These are phyloP conservation scores for Scenedesmus sp. DNA, from an alignment of 163 green algal genomes.

Conservation along the genomic window DNA sequence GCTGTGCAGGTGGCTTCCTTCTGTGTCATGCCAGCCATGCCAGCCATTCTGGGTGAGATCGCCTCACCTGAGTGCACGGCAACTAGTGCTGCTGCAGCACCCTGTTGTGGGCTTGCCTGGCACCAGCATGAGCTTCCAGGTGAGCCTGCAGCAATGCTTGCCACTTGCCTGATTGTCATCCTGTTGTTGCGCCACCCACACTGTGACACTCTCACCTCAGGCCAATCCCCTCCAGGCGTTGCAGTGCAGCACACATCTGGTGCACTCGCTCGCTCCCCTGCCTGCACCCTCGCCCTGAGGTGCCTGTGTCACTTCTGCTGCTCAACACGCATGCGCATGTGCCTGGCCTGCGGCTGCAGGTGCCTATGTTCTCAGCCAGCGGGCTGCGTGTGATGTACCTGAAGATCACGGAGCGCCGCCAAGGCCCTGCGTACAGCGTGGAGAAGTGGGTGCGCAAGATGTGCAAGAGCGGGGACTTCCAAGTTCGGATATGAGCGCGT, in stretches of 20 bases:
- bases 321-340: too few species aligned
- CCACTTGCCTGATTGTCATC: neutral
- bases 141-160: neutral
- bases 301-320: too few species aligned
- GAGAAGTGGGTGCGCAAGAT: slow-evolving; percentile 94
- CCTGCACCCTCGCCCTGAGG: too few species aligned
- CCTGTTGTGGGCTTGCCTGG: too few species aligned
- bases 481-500: slow-evolving; percentile 63
- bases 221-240: too few species aligned
- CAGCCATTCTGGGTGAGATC: too few species aligned
- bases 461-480: slow-evolving; percentile 86
- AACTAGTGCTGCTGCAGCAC: too few species aligned
- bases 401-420: slow-evolving; percentile 94
- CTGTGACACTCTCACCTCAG: too few species aligned
- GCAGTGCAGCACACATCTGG: neutral
- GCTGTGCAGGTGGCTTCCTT: too few species aligned
- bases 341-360: slow-evolving; percentile 65
- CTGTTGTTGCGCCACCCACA: too few species aligned
- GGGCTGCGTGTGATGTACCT: slow-evolving; percentile 95
- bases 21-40: too few species aligned
- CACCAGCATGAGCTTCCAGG: neutral
- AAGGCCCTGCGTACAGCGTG: slow-evolving; percentile 84
- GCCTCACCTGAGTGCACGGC: too few species aligned
- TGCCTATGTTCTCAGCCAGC: slow-evolving; percentile 95
- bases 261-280: neutral